Evolutionary conservation across 495 filamentous ascomycete species (phyloP), one percentile per base, ranked within the genome.

Genomic region (Tricharina praecox): DNA sequence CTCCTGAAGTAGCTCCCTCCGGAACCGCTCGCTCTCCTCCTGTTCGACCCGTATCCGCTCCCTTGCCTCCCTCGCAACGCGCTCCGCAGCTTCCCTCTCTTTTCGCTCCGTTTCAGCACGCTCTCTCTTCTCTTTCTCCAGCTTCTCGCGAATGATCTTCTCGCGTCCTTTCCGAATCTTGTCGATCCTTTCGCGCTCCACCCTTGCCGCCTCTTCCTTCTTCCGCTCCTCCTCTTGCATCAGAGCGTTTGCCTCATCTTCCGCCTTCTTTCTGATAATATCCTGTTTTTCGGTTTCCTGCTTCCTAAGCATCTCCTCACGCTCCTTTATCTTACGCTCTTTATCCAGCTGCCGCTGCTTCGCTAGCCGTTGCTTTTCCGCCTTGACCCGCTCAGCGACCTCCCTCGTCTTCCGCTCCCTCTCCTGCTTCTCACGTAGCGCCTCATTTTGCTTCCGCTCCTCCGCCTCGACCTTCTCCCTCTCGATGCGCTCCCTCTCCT

Each of bases 261-360:
- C 18, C 39, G 7, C 39, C 39, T 43, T 19, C 24, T 19, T 18
- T 28, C n/a, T 30, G 11, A 23, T n/a, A 8, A 10, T 9, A 11
- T 45, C 16, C 25, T 45, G 23, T 9, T 45, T 45, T 13, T 33
- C 13, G 15, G 23, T 34, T 30, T 21, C 42, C 33, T 33, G 23
- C 26, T 23, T 20, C 11, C 47, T 28, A 15, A 23, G 35, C 11
- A 45, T 35, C 24, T 50, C 56, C 28, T 28, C 47, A 48, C 51
- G 45, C 38, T 56, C 53, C 10, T 51, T 51, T 4, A 47, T 50
- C 33, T 64, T 62, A 2, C 50, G 52, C 39, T 66, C 62, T 47
- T 52, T 66, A 16, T 59, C 59, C 13, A 49, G 56, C 30, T 55
- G 55, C 4, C 58, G 53, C 33, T 59, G 52, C 49, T 62, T 64